These are phyloP conservation scores for Guyanaporus albipodus DNA, from an alignment of 768 basidiomycete species.

Conservation along the genomic window DNA sequence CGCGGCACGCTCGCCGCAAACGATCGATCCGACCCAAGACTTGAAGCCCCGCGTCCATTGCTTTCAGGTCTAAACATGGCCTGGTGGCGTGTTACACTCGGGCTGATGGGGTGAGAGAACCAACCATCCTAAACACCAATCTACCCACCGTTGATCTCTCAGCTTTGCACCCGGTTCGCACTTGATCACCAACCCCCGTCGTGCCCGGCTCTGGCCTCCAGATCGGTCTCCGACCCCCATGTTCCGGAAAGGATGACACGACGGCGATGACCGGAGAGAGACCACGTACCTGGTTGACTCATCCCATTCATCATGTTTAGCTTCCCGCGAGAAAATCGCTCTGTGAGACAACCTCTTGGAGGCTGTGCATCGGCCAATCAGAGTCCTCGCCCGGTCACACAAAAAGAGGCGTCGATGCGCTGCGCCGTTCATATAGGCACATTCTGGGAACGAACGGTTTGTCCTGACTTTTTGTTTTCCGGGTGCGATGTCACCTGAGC, in stretches of 20 bases:
- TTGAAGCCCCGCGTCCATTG: constrained; percentile 9
- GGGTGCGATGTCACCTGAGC: neutral
- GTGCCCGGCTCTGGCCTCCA: neutral
- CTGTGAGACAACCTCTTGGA: neutral
- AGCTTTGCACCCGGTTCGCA: no score
- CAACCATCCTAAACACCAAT: neutral
- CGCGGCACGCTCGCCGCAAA: constrained; percentile 14
- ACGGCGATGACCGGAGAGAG: no score
- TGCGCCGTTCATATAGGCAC: neutral
- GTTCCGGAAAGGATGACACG: neutral
- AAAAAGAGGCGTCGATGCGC: neutral
- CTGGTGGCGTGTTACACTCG: neutral
- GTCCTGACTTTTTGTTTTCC: neutral
- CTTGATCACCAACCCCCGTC: neutral
- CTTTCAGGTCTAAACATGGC: neutral
- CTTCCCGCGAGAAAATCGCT: neutral
- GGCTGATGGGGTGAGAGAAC: neutral
- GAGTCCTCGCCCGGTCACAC: neutral
- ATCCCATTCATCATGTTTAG: no score
- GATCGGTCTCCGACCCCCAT: neutral
- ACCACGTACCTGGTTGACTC: no score
- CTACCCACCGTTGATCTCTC: no score
- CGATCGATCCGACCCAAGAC: constrained; percentile 15
- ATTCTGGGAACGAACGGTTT: neutral
- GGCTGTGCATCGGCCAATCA: neutral